Evolutionary conservation across 2,329 filamentous ascomycete genomes (phyloP).

Genomic region (Amauroascus verrucosus): DNA sequence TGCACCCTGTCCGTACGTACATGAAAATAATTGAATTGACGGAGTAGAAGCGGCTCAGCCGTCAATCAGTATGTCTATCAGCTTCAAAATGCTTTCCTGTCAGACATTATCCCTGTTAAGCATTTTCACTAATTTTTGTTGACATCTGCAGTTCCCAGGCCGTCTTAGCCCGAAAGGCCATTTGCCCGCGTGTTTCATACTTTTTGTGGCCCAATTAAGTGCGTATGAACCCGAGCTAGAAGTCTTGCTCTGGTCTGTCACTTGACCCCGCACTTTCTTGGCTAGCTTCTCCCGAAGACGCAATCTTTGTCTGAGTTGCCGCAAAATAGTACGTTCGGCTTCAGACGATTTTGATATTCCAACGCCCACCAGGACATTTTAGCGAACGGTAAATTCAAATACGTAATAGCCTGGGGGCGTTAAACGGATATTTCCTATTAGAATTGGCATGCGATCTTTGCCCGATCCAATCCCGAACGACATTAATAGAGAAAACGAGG

Average conservation of each 20-base stretch:
- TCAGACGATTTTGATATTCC: background rate
- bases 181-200: constrained; percentile 9
- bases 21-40: background rate
- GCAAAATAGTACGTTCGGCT: background rate
- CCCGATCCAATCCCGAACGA: background rate
- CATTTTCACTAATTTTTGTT: background rate
- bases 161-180: background rate
- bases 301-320: background rate
- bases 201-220: constrained; percentile 2
- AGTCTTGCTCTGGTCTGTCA: background rate
- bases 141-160: constrained; percentile 7
- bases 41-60: background rate
- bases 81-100: background rate
- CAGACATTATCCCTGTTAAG: constrained; percentile 6
- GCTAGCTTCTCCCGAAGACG: background rate
- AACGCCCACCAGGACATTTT: background rate
- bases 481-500: background rate
- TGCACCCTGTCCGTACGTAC: background rate
- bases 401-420: no score
- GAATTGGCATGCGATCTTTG: background rate
- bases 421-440: background rate
- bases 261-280: constrained; percentile 9
- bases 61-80: constrained; percentile 1
- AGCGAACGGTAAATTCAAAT: no score
- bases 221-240: background rate